Base-by-base conservation (phyloP, 192 early-diverging fungal species). In the Backusella tarrabulga region DNA sequence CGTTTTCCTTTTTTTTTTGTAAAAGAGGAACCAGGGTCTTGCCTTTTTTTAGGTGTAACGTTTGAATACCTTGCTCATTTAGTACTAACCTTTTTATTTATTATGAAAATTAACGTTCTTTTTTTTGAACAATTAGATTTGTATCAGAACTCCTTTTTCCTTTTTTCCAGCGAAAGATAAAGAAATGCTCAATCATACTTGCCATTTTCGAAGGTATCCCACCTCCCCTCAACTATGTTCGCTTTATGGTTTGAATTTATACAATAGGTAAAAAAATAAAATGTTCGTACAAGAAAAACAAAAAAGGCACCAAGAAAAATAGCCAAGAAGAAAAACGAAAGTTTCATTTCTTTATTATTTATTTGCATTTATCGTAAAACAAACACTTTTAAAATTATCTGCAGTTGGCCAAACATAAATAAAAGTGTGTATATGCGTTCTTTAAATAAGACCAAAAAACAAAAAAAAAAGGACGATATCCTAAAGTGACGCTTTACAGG, bases 291-390 rank as follows among this genome's bases (percentile, higher is more conserved):
- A 68, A 35, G 17, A n/a, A 35, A 68, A 35, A 8, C 17, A 17
- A 35, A 14, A 36, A 36, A 19, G 2, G 38, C 38, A 40, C 38
- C 9, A 35, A 35, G 35, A 68, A 19, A 35, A n/a, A 68, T 35
- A 36, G 29, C n/a, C 1, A 19, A 68, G 11, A 68, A 34, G 54
- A 19, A 9, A 60, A 9, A 6, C 6, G 17, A 60, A 26, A 23
- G 54, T 60, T 60, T 60, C 54, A 60, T 26, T 60, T 54, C 21
- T 60, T 52, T 26, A 23, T 68, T 68, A 7, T 68, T 68, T 68
- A 29, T 68, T 19, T 68, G 26, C 34, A 11, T 68, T 68, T 36
- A 66, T 66, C 60, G 29, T 21, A 34, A 29, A 19, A 34, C 66
- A 67, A 67, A 34, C 4, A 67, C 26, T 40, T 70, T 70, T 4